Evolutionary conservation across 1,139 yeast species (phyloP), one percentile per base, ranked within the genome.

Genomic region (Pneumocystis wakefieldiae): DNA sequence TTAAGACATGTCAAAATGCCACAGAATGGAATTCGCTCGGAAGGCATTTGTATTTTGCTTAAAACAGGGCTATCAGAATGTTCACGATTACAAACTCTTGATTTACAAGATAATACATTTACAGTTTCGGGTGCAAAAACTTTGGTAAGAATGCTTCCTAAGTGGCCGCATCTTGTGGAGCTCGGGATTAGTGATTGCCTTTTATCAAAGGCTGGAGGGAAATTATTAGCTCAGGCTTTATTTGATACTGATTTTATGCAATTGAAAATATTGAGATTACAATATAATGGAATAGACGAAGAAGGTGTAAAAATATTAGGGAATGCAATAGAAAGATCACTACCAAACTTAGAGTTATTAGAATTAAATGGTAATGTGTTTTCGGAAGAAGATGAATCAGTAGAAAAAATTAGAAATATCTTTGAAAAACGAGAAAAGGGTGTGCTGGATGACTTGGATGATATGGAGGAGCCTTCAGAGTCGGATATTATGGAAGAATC

Each of bases 1-100:
- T 79, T 94, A 72, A 80, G 85, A 74, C 85, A 81, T 66, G 84
- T 92, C 57, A 83, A 87, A 73, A 80, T 92, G 70, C 91, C 89
- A 72, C 98, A 92, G 76, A 92, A 92, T 73, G 98, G 98, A 72
- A 92, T 92, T 67, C 85, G 98, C 76, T 97, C 96, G 65, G 85
- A 83, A 66, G 98, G 98, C 69, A 84, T 92, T 66, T 81, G 86
- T 67, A 84, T 82, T 70, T 80, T 92, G 72, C 78, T 92, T 69
- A 77, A 78, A 48, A 81, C 86, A 66, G 97, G 97, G 66, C 81
- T 92, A 70, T 75, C 81, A 61, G 73, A 77, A 67, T 84, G 87
- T 73, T 76, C 78, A 41, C 77, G 81, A 53, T 80, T 92, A 70
- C 79, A 83, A 69, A 82, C 82, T 59, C 77, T 94, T 60, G 98